Evolutionary conservation across 768 basidiomycete species (phyloP), one percentile per base, ranked within the genome.

Genomic region (Rhizopogon roseolus): DNA sequence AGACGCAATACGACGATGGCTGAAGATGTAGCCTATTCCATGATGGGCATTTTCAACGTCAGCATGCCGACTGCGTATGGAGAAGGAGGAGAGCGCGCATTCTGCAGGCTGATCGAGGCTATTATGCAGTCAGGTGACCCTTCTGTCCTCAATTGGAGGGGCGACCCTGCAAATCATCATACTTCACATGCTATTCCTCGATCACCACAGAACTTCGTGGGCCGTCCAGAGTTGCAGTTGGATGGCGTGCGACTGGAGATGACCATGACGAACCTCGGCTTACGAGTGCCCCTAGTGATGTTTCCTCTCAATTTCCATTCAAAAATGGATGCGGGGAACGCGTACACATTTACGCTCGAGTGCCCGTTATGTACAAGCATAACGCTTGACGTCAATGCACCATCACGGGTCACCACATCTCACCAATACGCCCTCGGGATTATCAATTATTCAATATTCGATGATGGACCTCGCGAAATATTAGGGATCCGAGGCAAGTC

Each of bases 1-100:
- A 53, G 58, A 34, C 58, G 66, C 32, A 60, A 37, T 39, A 67
- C 66, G n/a, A 60, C 59, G 7, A 55, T 57, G 36, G 43, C 53
- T 10, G 65, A 67, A 46, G 65, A 67, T 37, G 25, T 25, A 3
- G 62, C 66, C 13, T 67, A 66, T 40, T 62, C 52, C 2, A 54
- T 67, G 13, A 51, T 67, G 14, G 64, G 64, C 16, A n/a, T 67
- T 16, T 63, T 67, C 43, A 49, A 64, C 13, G 55, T 62, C 44
- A 59, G 54, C 27, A 42, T 67, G 6, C 55, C 60, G 4, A 54
- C 66, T 4, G 54, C 56, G 2, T 66, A 67, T n/a, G 66, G 64
- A 1, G 66, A 64, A 44, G 61, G 59, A 16, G 62, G 55, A 3
- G 50, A 56, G 5, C 52, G 56, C 53, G 66, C 65, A 1, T 67